Base-by-base conservation (phyloP, 768 basidiomycete species). In the Boletellus ananas region DNA sequence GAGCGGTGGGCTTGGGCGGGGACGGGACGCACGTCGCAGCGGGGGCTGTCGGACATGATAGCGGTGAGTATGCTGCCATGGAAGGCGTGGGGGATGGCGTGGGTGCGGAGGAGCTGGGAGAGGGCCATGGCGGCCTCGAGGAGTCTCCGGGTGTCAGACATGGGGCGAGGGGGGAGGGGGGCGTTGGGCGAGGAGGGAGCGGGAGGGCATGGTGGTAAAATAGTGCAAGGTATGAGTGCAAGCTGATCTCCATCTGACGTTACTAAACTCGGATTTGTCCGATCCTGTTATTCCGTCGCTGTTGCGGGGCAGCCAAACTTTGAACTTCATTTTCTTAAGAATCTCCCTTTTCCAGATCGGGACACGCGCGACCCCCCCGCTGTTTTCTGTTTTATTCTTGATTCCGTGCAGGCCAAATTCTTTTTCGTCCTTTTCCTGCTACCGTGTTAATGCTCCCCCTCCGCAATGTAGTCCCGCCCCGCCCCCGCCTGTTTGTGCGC, bases 91-190 rank as follows among this genome's bases (percentile, higher is more conserved):
- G 85, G 81, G 46, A 90, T 79, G 50, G 72, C 72, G 34, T 74
- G 71, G 33, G 74, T 68, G 54, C 62, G 70, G 45, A 93, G 80
- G 49, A 84, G 69, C 49, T 71, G 70, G 27, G 89, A 90, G 67
- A 93, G 85, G 51, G 85, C 81, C 42, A 73, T 70, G 34, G 90
- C 89, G 33, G 90, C 89, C 66, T 89, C 83, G 62, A 91, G 69
- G 57, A 91, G 80, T 67, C 89, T 77, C 60, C 75, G 73, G 46
- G 84, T 86, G 59, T 90, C 85, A 61, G 81, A 77, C 84, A 87
- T 87, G 14, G 13, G 11, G 46, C 46, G 45, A 21, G 33, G 31
- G 40, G 17, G 36, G 5, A 52, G 49, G 47, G 62, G 60, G 60
- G 56, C 50, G 56, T 58, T 20, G 18, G 29, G 25, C 55, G 58